Evolutionary conservation across 345 rosid species (phyloP), one percentile per base, ranked within the genome.

Genomic region (Ailanthus altissimus): DNA sequence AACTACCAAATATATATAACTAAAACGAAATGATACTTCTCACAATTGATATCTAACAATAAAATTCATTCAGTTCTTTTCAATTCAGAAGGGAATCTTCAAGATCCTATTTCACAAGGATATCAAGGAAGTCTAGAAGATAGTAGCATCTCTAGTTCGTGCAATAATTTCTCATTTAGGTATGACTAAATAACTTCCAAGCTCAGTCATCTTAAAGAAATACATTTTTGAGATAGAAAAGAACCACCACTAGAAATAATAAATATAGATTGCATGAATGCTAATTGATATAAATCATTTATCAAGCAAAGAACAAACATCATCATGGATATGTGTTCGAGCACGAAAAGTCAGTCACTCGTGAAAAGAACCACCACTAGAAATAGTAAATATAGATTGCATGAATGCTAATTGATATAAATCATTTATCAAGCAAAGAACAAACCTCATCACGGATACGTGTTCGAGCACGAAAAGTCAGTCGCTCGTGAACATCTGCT

Each of bases 391-490:
- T 46, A 69, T 21, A 69, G 71, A 67, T 23, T 64, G 54, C 21
- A 7, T 5, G 10, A 56, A 36, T 16, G 43, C n/a, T 40, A 6
- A 61, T 67, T 36, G 12, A 49, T 13, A 25, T 13, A 51, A 59
- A 32, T 54, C 45, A 59, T 56, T 71, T 74, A 23, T 71, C 51
- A 66, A 68, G 50, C 56, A 70, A 59, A 23, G 70, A 75, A 61
- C 74, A 21, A 66, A 93, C 99, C 96, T 96, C 99, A 77, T 93
- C 99, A 73, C 97, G 87, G 60, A 96, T 92, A 85, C 93, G 86
- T 36, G 98, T 93, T 81, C 99, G 93, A 83, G 98, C 97, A 83
- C 97, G 97, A 83, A 96, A 96, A 65, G 99, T 93, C 82, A 96
- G 81, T 72, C 99, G 90, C 81, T 91, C 99, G 2, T 91, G 93